Base-by-base conservation (phyloP, 1,284 basidiomycete genomes). In the Ganoderma lucidum region DNA sequence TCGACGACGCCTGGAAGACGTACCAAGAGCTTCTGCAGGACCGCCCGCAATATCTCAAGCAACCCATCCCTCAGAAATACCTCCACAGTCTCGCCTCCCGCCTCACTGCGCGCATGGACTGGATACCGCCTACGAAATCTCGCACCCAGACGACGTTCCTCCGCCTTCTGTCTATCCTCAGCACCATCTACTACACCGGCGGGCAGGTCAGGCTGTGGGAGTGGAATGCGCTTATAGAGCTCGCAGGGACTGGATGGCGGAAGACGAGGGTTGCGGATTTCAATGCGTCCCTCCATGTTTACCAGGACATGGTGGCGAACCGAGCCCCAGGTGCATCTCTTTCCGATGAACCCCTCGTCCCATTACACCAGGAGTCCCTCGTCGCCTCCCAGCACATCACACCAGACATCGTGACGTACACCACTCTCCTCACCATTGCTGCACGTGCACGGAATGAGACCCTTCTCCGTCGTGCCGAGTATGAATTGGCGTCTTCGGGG, bases 181-280 rank as follows among this genome's bases (percentile, higher is more conserved):
- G 84, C 55, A 84, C 83, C 42, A 80, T 93, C 53, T 86, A 85
- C 68, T 80, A 80, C 35, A 80, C 81, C 15, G 88, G 87, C 8
- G 90, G 87, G 37, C 80, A 70, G 14, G 78, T 93, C 45, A 82
- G 84, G 70, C 73, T 82, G 17, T 88, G 87, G 84, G 87, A 94
- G 78, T 94, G 93, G 91, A 94, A 94, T 76, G 82, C 87, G 8
- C 83, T 95, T 56, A 87, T 94, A 70, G 84, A 92, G 74, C 84
- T 83, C 77, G 88, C 90, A 0, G 92, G 89, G n/a, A 87, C 85
- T 70, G 90, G 91, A 1, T 88, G 86, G 81, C 84, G 91, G 69
- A 88, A 84, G 75, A 86, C 86, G 45, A 80, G 82, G 39, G 71
- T 82, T 60, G 84, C 85, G 66, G 88, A 92, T 69, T 91, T 90